phyloP scores from a whole-genome alignment of 1,284 basidiomycete species.

The Coniferiporia weirii region DNA sequence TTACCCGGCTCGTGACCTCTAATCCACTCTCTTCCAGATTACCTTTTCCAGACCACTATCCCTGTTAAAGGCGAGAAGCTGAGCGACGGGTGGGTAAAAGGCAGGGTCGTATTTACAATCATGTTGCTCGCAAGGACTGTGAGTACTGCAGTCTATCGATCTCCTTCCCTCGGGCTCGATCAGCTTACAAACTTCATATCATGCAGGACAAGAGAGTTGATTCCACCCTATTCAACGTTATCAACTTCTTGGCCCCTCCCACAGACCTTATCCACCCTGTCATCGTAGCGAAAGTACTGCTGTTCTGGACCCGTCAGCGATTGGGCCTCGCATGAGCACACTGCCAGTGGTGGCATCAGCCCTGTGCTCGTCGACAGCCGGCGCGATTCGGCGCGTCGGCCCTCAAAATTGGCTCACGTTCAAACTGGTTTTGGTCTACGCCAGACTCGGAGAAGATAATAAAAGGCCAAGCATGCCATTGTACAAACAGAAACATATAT shows the following conservation, averaged over 20 bases:
- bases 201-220: constrained; percentile 11
- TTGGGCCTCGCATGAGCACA: background rate
- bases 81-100: constrained; percentile 6
- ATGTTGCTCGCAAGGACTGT: constrained; percentile 3
- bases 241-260: constrained; percentile 7
- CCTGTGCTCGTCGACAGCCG: background rate
- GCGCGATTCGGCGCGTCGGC: too few relatives aligned
- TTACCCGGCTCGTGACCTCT: background rate
- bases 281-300: constrained; percentile 3
- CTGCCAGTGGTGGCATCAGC: background rate
- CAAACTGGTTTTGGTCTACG: too few relatives aligned
- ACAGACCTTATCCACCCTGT: constrained; percentile 9
- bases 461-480: too few relatives aligned
- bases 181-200: background rate
- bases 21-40: constrained; percentile 8
- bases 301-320: constrained; percentile 1
- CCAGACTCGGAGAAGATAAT: too few relatives aligned
- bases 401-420: too few relatives aligned
- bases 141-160: background rate
- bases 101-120: background rate
- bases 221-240: background rate
- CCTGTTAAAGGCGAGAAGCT: constrained; percentile 19
- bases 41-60: constrained; percentile 15
- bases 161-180: background rate
- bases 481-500: too few relatives aligned